phyloP scores from a whole-genome alignment of 2,329 filamentous ascomycete species.

The Ophiognomonia clavigignenti-juglandacearum region DNA sequence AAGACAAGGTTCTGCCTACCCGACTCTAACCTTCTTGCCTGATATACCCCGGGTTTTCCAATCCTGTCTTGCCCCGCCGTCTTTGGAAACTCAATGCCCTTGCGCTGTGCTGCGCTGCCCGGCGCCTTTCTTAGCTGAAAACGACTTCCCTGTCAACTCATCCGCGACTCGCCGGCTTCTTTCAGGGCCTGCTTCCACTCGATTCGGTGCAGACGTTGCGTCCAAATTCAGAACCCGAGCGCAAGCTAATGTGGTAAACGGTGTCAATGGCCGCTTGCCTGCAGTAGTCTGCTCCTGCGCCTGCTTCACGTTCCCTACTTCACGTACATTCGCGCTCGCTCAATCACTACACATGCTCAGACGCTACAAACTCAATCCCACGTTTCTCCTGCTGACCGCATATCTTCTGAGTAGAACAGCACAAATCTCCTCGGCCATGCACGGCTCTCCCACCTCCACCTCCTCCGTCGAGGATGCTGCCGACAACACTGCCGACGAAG shows the following conservation, averaged over 20 bases:
- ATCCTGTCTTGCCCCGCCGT: too few species aligned
- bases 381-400: slow-evolving; percentile 23
- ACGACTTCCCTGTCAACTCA: not conserved
- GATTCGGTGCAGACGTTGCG: not conserved
- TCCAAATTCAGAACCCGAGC: not conserved
- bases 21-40: not conserved
- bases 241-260: not conserved
- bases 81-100: not conserved
- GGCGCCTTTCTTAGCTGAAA: not conserved
- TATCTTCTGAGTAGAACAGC: slow-evolving; percentile 40
- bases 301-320: not conserved
- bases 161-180: not conserved
- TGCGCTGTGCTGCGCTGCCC: not conserved
- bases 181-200: not conserved
- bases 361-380: not conserved
- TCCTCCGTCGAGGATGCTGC: slow-evolving; percentile 77
- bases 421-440: slow-evolving; percentile 52
- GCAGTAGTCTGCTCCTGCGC: not conserved
- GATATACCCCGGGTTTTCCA: not conserved
- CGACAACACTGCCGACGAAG: slow-evolving; percentile 94
- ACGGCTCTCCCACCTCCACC: slow-evolving; percentile 71
- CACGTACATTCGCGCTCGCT: too few species aligned
- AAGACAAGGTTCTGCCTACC: slow-evolving; percentile 23
- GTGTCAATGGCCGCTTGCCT: not conserved
- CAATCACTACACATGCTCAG: not conserved